Percentiles rank a stretch among this genome's conserved stretches.
Conservation (phyloP, 192 early-diverging fungal species). For the Coemansia sp. region DNA sequence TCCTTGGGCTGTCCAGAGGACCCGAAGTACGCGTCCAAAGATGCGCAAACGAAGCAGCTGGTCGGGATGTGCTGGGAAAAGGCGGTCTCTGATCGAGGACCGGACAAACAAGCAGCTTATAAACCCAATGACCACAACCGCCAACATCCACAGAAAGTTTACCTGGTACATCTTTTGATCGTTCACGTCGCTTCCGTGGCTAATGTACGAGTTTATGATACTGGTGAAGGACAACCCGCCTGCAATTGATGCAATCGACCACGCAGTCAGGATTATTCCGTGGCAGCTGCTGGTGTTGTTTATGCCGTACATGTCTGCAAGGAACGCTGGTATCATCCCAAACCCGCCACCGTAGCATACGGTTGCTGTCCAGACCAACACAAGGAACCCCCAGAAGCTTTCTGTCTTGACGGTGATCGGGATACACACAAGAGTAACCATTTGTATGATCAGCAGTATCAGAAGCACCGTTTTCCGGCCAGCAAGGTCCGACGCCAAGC, state of each 20-base stretch:
- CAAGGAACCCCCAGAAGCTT: constrained; percentile 60
- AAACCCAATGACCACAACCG: constrained; percentile 56
- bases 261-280: constrained; percentile 73
- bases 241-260: constrained; percentile 66
- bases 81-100: constrained; percentile 66
- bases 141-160: constrained; percentile 74
- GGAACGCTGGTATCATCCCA: constrained; percentile 72
- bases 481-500: constrained; percentile 55
- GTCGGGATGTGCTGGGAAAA: constrained; percentile 59
- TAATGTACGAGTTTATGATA: constrained; percentile 57
- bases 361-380: constrained; percentile 60
- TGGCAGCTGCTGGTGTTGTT: constrained; percentile 75
- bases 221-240: constrained; percentile 70
- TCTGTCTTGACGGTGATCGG: constrained; percentile 57
- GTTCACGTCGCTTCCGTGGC: constrained; percentile 48
- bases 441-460: constrained; percentile 59
- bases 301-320: constrained; percentile 73
- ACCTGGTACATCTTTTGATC: constrained; percentile 52
- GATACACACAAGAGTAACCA: constrained; percentile 56
- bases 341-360: constrained; percentile 75
- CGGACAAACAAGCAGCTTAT: constrained; percentile 60
- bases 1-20: constrained; percentile 24
- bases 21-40: constrained; percentile 61
- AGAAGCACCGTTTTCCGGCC: constrained; percentile 68
- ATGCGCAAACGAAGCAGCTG: constrained; percentile 63